Percentiles rank a stretch among this genome's conserved stretches.
Evolutionary conservation across 768 basidiomycete species (phyloP).

Genomic region (Royoungia palumana): DNA sequence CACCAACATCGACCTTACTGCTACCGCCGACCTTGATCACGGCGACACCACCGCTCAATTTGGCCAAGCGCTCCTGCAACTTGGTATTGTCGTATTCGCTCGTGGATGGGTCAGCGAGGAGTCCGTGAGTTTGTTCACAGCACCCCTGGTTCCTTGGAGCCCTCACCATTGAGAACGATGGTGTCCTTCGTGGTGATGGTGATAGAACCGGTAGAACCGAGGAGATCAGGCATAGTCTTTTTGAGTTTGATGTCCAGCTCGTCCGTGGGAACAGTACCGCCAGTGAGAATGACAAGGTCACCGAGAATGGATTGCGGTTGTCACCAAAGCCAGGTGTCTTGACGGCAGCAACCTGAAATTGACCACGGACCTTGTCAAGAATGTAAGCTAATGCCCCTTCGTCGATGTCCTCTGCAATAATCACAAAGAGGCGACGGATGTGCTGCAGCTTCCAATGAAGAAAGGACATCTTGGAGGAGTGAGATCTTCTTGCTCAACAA

Average conservation of each 20-base stretch:
- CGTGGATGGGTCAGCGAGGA: slow-evolving; percentile 80
- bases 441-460: slow-evolving; percentile 78
- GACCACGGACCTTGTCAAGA: slow-evolving; percentile 98
- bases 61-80: slow-evolving; percentile 95
- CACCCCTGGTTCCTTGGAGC: slow-evolving; percentile 90
- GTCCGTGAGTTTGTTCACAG: slow-evolving; percentile 90
- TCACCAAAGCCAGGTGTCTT: slow-evolving; percentile 99
- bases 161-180: slow-evolving; percentile 91
- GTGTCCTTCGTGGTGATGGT: slow-evolving; percentile 99
- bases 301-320: slow-evolving; percentile 99
- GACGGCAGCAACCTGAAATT: slow-evolving; percentile 89
- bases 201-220: slow-evolving; percentile 87
- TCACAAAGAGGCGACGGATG: slow-evolving; percentile 89
- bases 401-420: slow-evolving; percentile 97
- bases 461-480: slow-evolving; percentile 90
- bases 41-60: slow-evolving; percentile 93
- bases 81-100: slow-evolving; percentile 93
- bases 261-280: slow-evolving; percentile 95
- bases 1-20: slow-evolving; percentile 93
- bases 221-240: slow-evolving; percentile 79
- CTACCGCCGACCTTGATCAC: slow-evolving; percentile 97
- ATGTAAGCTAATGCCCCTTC: slow-evolving; percentile 98
- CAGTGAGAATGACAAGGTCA: slow-evolving; percentile 95
- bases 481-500: slow-evolving; percentile 98
- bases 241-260: slow-evolving; percentile 98